Base-by-base conservation (phyloP, 176 grass and related monocot genomes). In the Zoysia japonica region DNA sequence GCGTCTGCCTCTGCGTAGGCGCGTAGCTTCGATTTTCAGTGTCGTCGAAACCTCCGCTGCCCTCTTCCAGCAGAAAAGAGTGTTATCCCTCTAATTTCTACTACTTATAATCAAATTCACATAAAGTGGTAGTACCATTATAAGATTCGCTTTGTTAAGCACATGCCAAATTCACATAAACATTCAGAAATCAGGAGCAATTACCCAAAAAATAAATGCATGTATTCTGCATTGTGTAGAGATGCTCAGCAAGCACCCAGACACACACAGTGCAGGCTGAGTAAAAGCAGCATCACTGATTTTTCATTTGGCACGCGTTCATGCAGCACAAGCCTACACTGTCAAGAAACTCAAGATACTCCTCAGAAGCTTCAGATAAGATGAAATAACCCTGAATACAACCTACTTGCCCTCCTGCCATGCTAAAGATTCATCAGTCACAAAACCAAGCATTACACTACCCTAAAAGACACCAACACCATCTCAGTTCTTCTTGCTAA, bases 381-480 rank as follows among this genome's bases (percentile, higher is more conserved):
- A 74, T 35, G 38, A 74, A 73, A 82, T n/a, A 54, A 17, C 50
- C 37, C 37, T 15, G 36, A 41, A 11, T 61, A 61, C 59, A 61
- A 28, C 2, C 19, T 6, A 56, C 15, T 36, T 38, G 9, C 35
- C n/a, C 61, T 4, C 12, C 36, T 40, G 36, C 77, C 45, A 57
- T 62, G 61, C 68, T 70, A 65, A 80, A 81, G 76, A 19, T 63
- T 68, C 41, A 52, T 68, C 41, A 52, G 47, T 53, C 57, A 67
- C 47, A 39, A 47, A 52, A 45, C 35, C 65, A 61, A 53, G 13
- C 80, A 60, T 70, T 71, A 56, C 48, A 71, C 40, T 68, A 72
- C 63, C 11, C 44, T 54, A 82, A 10, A 37, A 36, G 3, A 2
- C 46, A 52, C 46, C 55, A 49, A 56, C 7, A 5, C 3, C 57